Percentiles rank a stretch among this genome's conserved stretches.
Conservation (phyloP, 1,284 basidiomycete species). For the Gymnopus androsaceus region DNA sequence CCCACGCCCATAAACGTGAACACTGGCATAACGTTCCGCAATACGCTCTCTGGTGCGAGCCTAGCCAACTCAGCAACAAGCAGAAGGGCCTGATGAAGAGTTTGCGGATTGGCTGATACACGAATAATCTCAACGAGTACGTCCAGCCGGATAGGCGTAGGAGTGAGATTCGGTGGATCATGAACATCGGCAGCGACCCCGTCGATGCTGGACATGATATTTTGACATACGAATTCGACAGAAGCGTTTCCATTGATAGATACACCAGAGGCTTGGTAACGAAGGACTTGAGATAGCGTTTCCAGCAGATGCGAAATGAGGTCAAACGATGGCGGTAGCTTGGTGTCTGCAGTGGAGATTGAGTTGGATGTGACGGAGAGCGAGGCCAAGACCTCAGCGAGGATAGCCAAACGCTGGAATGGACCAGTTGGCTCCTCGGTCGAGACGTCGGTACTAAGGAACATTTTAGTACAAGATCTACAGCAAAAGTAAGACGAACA, state of each 20-base stretch:
- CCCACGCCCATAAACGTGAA: slow-evolving; percentile 93
- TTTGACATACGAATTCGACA: slow-evolving; percentile 83
- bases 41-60: slow-evolving; percentile 86
- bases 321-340: slow-evolving; percentile 66
- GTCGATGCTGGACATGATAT: slow-evolving; percentile 82
- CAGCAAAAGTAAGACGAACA: neutral
- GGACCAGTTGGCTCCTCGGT: neutral
- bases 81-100: slow-evolving; percentile 91
- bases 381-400: slow-evolving; percentile 75
- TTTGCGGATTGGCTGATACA: slow-evolving; percentile 90
- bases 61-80: slow-evolving; percentile 85
- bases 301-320: slow-evolving; percentile 78
- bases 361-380: slow-evolving; percentile 25
- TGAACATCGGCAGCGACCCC: slow-evolving; percentile 51
- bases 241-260: neutral
- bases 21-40: slow-evolving; percentile 97
- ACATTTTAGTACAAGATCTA: neutral
- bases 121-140: slow-evolving; percentile 87
- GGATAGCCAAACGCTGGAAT: slow-evolving; percentile 46
- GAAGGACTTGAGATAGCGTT: slow-evolving; percentile 69
- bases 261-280: slow-evolving; percentile 28
- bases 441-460: neutral
- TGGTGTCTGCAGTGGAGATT: neutral
- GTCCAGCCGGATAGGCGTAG: slow-evolving; percentile 68
- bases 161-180: slow-evolving; percentile 48